Evolutionary conservation across 495 filamentous ascomycete genomes (phyloP).

Genomic region (Penicillium salamii): DNA sequence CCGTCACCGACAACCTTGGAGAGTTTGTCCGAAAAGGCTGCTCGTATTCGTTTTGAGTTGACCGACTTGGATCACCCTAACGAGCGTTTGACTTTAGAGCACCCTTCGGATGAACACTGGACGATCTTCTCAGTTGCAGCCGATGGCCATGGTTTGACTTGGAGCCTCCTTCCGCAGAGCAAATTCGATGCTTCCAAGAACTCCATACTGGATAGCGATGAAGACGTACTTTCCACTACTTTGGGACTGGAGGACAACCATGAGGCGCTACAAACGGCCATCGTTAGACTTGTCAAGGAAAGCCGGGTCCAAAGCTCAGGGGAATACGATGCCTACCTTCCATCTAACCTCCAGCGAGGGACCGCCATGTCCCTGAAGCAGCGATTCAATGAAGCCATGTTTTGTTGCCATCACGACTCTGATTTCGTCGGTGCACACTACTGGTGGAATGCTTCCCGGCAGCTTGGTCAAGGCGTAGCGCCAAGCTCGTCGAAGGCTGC

Average conservation of each 20-base stretch:
- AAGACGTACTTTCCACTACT: slow-evolving; percentile 61
- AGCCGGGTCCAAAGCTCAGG: slow-evolving; percentile 55
- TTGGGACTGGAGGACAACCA: slow-evolving; percentile 77
- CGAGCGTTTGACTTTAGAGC: slow-evolving; percentile 32
- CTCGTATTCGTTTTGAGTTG: slow-evolving; percentile 45
- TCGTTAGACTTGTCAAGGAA: slow-evolving; percentile 77
- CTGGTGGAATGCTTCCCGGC: slow-evolving; percentile 47
- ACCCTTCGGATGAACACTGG: slow-evolving; percentile 45
- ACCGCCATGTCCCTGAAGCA: slow-evolving; percentile 30
- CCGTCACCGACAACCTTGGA: slow-evolving; percentile 25
- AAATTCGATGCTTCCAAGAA: slow-evolving; percentile 12
- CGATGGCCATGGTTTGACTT: slow-evolving; percentile 64
- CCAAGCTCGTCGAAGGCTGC: slow-evolving; percentile 14
- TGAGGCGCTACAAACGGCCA: slow-evolving; percentile 76
- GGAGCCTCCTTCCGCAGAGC: slow-evolving; percentile 57
- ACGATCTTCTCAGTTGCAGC: slow-evolving; percentile 69
- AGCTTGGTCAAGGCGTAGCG: slow-evolving; percentile 30
- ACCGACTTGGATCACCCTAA: slow-evolving; percentile 37
- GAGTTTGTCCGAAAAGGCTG: slow-evolving; percentile 30
- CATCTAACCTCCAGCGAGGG: not conserved
- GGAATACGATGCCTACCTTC: slow-evolving; percentile 9
- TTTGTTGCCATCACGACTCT: slow-evolving; percentile 34
- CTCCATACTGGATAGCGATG: slow-evolving; percentile 27
- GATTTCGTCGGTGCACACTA: slow-evolving; percentile 49
- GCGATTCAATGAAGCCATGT: slow-evolving; percentile 41